Evolutionary conservation across 1,284 basidiomycete species (phyloP).

Genomic region (Meripilus lineatus): DNA sequence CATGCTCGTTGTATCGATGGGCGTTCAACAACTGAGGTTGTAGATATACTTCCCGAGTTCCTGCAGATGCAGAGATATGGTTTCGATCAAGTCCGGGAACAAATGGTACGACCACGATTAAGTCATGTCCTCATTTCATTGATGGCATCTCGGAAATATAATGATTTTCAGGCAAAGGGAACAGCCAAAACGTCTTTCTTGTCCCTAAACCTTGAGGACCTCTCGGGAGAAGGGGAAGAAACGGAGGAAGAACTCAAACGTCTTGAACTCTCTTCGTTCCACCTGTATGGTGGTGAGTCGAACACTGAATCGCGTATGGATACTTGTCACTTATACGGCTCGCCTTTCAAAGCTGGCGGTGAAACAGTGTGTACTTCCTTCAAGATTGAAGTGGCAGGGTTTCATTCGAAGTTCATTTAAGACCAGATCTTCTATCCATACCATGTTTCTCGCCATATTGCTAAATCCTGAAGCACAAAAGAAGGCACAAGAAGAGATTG

Average conservation of each 20-base stretch:
- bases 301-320: not conserved
- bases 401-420: too few relatives aligned
- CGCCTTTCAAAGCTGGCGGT: not conserved
- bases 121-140: too few relatives aligned
- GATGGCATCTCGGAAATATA: too few relatives aligned
- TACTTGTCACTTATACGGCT: not conserved
- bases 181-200: constrained; percentile 15
- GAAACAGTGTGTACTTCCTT: not conserved
- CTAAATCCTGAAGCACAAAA: constrained; percentile 21
- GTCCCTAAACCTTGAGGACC: constrained; percentile 15
- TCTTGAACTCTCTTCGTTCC: not conserved
- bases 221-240: constrained; percentile 14
- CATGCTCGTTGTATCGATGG: too few relatives aligned
- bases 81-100: constrained; percentile 15
- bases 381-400: too few relatives aligned
- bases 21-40: too few relatives aligned
- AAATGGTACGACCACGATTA: constrained; percentile 19
- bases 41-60: too few relatives aligned
- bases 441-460: constrained; percentile 22
- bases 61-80: constrained; percentile 16
- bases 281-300: constrained; percentile 3
- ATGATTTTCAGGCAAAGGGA: constrained; percentile 13
- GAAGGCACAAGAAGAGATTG: constrained; percentile 25
- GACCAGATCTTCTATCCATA: constrained; percentile 4
- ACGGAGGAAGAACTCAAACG: constrained; percentile 12